phyloP scores from a whole-genome alignment of 352 stramenopile genomes.

The Globisporangium ultimum region DNA sequence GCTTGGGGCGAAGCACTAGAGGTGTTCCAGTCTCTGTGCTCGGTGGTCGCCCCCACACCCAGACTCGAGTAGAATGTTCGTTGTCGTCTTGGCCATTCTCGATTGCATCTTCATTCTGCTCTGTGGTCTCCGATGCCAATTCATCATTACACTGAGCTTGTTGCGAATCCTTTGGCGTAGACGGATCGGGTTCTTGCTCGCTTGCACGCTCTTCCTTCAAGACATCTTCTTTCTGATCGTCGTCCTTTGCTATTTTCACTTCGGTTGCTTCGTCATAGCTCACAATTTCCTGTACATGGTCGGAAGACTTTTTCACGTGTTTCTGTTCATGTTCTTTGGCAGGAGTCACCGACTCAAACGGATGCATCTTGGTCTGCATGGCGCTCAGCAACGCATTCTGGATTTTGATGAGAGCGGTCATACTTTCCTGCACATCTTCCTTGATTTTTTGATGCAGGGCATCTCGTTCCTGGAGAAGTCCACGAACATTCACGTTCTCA shows the following conservation, averaged over 20 bases:
- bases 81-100: conserved; percentile 1
- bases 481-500: conserved; percentile 29
- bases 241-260: not conserved
- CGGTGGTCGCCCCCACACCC: conserved; percentile 68
- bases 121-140: not conserved
- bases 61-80: conserved; percentile 36
- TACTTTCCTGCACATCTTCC: conserved; percentile 49
- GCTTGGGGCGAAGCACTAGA: conserved; percentile 65
- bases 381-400: conserved; percentile 41
- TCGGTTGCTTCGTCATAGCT: not conserved
- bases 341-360: conserved; percentile 19
- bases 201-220: too few species aligned
- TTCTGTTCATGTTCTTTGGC: not conserved
- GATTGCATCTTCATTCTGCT: conserved; percentile 5
- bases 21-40: conserved; percentile 45
- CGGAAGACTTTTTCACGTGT: not conserved
- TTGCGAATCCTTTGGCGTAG: too few species aligned
- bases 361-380: conserved; percentile 34
- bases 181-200: too few species aligned
- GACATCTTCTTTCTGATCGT: not conserved
- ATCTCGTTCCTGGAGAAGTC: conserved; percentile 51
- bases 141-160: too few species aligned
- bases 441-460: conserved; percentile 38
- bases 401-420: conserved; percentile 40
- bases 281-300: too few species aligned